Percentiles rank a stretch among this genome's conserved stretches.
phyloP scores from a whole-genome alignment of 176 grass and related monocot genomes.

The Hordeum marinum region DNA sequence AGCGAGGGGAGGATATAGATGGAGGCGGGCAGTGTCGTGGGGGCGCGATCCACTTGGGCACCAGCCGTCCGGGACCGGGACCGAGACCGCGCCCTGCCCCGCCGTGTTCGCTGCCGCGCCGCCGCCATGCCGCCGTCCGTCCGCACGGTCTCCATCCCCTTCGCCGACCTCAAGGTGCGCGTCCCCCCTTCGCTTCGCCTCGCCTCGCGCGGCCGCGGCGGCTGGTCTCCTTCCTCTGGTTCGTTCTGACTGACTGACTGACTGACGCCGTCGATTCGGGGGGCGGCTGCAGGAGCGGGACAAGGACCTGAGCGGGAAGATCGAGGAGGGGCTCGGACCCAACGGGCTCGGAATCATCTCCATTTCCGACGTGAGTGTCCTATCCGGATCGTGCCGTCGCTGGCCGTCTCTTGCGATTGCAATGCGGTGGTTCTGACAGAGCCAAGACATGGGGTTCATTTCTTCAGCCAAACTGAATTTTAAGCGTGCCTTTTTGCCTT shows the following conservation, averaged over 20 bases:
- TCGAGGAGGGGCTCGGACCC: conserved; percentile 89
- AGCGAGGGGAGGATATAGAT: background rate
- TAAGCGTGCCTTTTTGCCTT: background rate
- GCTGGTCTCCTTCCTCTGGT: background rate
- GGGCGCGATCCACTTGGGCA: background rate
- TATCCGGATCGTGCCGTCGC: background rate
- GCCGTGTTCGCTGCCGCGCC: conserved; percentile 36
- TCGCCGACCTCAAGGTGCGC: conserved; percentile 59
- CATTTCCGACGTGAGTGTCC: conserved; percentile 61
- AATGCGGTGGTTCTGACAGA: background rate
- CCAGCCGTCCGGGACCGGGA: background rate
- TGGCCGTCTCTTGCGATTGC: background rate
- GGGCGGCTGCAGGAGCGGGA: conserved; percentile 51
- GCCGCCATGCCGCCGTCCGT: conserved; percentile 40
- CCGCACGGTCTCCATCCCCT: conserved; percentile 63
- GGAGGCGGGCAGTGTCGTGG: conserved; percentile 19
- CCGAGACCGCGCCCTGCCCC: background rate
- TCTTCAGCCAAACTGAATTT: background rate
- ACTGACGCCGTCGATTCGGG: background rate
- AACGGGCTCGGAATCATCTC: conserved; percentile 82
- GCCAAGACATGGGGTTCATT: background rate
- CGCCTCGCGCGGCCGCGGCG: no score
- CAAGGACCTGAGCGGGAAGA: conserved; percentile 58
- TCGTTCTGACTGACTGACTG: no score
- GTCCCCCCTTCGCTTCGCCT: no score